Conservation (phyloP, 2,329 filamentous ascomycete species). For the Coleophoma crateriformis region DNA sequence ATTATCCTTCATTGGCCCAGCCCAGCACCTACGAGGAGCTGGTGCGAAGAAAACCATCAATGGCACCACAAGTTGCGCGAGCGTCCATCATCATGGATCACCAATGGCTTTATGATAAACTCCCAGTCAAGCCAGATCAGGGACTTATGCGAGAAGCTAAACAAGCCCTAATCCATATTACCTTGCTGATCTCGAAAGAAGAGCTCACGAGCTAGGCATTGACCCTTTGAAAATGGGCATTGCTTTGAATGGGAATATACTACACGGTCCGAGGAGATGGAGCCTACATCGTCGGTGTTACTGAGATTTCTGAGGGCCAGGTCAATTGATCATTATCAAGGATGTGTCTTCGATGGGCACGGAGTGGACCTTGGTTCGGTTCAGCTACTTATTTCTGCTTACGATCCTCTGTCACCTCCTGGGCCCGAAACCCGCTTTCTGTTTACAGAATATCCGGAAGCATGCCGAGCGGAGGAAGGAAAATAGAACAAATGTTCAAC, state of each 20-base stretch:
- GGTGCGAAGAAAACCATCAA: neutral
- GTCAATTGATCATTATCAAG: neutral
- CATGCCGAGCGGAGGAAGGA: no score
- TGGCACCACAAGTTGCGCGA: neutral
- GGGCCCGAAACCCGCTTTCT: no score
- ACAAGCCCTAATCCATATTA: constrained; percentile 7
- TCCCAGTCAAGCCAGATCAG: neutral
- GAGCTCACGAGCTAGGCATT: neutral
- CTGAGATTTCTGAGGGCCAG: neutral
- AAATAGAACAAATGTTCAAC: no score
- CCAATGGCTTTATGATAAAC: neutral
- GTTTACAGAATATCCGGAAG: no score
- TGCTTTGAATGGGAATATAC: neutral
- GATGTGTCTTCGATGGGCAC: neutral
- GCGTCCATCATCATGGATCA: neutral
- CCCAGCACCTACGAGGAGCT: neutral
- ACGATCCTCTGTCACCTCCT: no score
- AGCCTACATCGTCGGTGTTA: neutral
- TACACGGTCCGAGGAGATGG: neutral
- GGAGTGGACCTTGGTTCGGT: neutral
- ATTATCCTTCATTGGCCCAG: neutral
- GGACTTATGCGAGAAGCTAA: constrained; percentile 1
- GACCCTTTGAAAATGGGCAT: neutral
- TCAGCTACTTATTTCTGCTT: neutral
- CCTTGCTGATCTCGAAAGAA: no score